These are phyloP conservation scores for Colletotrichum sp. DNA, from an alignment of 2,329 filamentous ascomycete genomes.

Conservation along the genomic window DNA sequence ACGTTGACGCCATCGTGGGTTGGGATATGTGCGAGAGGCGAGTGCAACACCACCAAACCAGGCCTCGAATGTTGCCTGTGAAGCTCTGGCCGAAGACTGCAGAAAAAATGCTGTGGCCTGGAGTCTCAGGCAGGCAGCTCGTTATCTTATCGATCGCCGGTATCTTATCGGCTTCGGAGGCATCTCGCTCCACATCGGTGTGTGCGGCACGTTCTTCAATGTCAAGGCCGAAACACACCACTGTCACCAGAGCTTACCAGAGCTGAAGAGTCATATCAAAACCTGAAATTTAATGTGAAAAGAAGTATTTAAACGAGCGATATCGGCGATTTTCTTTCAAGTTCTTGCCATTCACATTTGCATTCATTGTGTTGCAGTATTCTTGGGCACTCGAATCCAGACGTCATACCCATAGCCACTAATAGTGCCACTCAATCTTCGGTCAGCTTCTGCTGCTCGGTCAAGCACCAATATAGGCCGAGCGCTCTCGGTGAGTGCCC, in stretches of 20 bases:
- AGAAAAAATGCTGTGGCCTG: conserved; percentile 16
- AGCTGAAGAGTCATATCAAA: conserved; percentile 1
- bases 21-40: conserved; percentile 24
- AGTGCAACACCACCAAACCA: neutral
- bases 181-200: neutral
- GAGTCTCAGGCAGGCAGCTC: neutral
- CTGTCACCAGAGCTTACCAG: neutral
- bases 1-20: conserved; percentile 53
- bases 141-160: neutral
- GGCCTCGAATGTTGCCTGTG: neutral
- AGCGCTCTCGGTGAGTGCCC: conserved; percentile 8
- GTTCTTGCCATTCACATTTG: fast-evolving
- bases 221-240: neutral
- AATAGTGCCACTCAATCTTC: neutral
- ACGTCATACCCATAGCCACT: neutral
- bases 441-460: neutral
- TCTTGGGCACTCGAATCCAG: neutral
- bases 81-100: conserved; percentile 12
- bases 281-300: neutral
- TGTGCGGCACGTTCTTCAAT: neutral
- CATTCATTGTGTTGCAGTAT: neutral
- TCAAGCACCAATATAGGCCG: conserved; percentile 6
- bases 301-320: neutral
- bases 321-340: neutral
- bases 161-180: neutral